A percentile compares a stretch with the other conserved stretches of the same genome.
These are phyloP conservation scores for Sorghum bicolor DNA, from an alignment of 176 grass and related monocot species.

Conservation along the genomic window Sorghum_bicolor_NCBIv3 NC_012870.2:19987001-19987500, in stretches of 20 bases:
- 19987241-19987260: not conserved
- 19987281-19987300: not conserved
- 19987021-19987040: too few relatives aligned
- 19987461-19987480: not conserved
- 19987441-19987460: conserved; percentile 32
- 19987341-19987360: not conserved
- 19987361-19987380: conserved; percentile 51
- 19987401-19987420: conserved; percentile 23
- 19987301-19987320: not conserved
- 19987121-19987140: too few relatives aligned
- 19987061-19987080: too few relatives aligned
- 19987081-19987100: too few relatives aligned
- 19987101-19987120: too few relatives aligned
- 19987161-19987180: too few relatives aligned
- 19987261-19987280: not conserved
- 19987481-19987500: conserved; percentile 30
- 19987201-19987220: too few relatives aligned
- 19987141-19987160: too few relatives aligned
- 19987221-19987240: too few relatives aligned
- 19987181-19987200: too few relatives aligned
- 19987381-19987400: not conserved
- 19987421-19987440: not conserved
- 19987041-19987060: too few relatives aligned
- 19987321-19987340: conserved; percentile 31
- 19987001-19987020: too few relatives aligned